Conservation (phyloP, 306 rosid species). For the Arachis stenosperma region DNA sequence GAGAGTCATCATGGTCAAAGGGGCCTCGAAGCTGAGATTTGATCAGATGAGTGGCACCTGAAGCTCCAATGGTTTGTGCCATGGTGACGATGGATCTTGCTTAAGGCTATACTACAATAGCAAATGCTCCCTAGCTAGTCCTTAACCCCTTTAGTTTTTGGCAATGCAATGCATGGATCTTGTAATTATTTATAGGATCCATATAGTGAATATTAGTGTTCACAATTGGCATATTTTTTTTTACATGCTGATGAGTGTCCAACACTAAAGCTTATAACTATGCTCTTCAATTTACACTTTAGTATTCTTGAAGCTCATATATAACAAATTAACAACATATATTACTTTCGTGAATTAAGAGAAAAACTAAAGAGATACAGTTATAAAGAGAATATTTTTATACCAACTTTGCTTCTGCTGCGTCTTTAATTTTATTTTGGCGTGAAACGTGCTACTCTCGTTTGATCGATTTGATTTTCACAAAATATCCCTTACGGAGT, state of each 20-base stretch:
- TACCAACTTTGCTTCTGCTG: slow-evolving; percentile 38
- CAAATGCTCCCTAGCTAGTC: neutral
- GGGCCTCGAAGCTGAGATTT: slow-evolving; percentile 36
- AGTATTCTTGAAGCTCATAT: too few species aligned
- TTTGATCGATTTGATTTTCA: slow-evolving; percentile 24
- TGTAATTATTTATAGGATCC: slow-evolving; percentile 29
- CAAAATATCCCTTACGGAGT: slow-evolving; percentile 23
- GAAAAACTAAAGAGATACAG: neutral
- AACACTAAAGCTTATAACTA: too few species aligned
- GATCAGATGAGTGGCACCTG: slow-evolving; percentile 5
- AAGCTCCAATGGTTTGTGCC: slow-evolving; percentile 35
- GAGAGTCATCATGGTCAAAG: slow-evolving; percentile 31
- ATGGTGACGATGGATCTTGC: slow-evolving; percentile 12
- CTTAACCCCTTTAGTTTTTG: neutral
- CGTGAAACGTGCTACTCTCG: slow-evolving; percentile 37
- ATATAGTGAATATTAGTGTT: slow-evolving; percentile 8
- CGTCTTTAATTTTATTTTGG: slow-evolving; percentile 7
- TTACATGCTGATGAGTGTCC: neutral
- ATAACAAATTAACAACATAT: too few species aligned
- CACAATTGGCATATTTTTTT: slow-evolving; percentile 42
- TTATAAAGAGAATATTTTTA: neutral
- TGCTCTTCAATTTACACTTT: too few species aligned
- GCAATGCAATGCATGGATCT: slow-evolving; percentile 26
- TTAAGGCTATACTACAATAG: neutral
- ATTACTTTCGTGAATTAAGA: too few species aligned